These are phyloP conservation scores for Aquilaria sinensis DNA, from an alignment of 345 rosid genomes.

Conservation along the genomic window DNA sequence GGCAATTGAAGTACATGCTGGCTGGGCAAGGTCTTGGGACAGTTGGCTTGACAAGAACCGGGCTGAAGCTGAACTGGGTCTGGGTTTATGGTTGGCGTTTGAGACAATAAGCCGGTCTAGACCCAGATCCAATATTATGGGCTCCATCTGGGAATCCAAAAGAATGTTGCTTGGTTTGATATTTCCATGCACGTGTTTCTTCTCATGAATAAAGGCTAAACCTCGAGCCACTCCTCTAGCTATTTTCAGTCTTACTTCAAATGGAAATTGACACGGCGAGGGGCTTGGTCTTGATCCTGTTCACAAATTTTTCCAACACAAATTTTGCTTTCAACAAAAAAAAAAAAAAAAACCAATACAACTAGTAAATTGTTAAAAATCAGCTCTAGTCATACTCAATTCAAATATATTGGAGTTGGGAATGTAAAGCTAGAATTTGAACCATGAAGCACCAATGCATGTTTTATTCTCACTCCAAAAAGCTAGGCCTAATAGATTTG, in stretches of 20 bases:
- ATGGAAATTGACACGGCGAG: constrained; percentile 36
- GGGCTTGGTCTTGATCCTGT: constrained; percentile 31
- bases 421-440: no score
- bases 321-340: neutral
- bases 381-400: no score
- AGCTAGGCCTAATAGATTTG: no score
- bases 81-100: constrained; percentile 15
- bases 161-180: constrained; percentile 70
- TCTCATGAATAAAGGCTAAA: constrained; percentile 58
- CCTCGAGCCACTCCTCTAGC: constrained; percentile 74
- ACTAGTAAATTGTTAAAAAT: no score
- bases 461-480: no score
- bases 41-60: constrained; percentile 23
- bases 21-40: constrained; percentile 7
- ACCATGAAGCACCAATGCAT: no score
- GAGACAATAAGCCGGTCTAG: constrained; percentile 34
- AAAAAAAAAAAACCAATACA: neutral
- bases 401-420: no score
- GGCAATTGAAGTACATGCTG: constrained; percentile 4
- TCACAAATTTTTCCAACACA: neutral
- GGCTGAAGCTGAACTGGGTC: constrained; percentile 15
- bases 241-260: constrained; percentile 58
- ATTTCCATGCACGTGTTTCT: constrained; percentile 68
- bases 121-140: constrained; percentile 60
- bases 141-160: constrained; percentile 44